phyloP scores from a whole-genome alignment of 805 yeast genomes.

The Diddensiella caesifluorescens region DNA sequence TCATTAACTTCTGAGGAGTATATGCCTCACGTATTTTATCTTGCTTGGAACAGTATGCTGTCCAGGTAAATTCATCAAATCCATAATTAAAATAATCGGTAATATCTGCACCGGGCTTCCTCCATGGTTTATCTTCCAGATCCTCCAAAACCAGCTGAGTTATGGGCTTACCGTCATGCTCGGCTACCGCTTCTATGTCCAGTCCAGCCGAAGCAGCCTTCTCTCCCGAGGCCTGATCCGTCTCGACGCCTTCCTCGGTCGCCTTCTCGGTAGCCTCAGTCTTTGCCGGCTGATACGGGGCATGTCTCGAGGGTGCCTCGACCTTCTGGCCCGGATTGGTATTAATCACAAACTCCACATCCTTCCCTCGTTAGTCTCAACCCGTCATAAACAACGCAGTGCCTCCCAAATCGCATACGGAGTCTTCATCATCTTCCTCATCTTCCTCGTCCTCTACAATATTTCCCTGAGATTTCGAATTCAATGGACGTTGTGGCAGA shows the following conservation, averaged over 20 bases:
- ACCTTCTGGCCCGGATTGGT: slow-evolving; percentile 29
- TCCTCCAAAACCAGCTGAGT: slow-evolving; percentile 75
- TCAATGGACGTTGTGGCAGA: no score
- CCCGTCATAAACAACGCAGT: no score
- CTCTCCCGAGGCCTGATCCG: slow-evolving; percentile 17
- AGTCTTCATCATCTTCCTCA: slow-evolving; percentile 46
- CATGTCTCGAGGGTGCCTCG: slow-evolving; percentile 27
- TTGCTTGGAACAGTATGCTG: slow-evolving; percentile 82
- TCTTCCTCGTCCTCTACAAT: slow-evolving; percentile 35
- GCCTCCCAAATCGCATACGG: slow-evolving; percentile 36
- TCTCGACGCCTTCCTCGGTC: slow-evolving; percentile 18
- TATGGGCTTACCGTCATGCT: slow-evolving; percentile 72
- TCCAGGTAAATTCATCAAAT: slow-evolving; percentile 95
- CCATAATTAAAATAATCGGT: slow-evolving; percentile 96
- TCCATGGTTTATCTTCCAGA: slow-evolving; percentile 94
- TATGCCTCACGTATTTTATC: slow-evolving; percentile 74
- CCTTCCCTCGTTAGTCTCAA: no score
- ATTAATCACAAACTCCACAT: slow-evolving; percentile 79
- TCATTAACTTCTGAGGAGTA: slow-evolving; percentile 73
- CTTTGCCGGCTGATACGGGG: slow-evolving; percentile 18
- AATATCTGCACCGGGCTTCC: slow-evolving; percentile 93
- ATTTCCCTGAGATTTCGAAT: slow-evolving; percentile 18
- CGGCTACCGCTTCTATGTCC: slow-evolving; percentile 70
- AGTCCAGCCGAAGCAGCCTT: slow-evolving; percentile 33
- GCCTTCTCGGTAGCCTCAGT: slow-evolving; percentile 17